Evolutionary conservation across 495 filamentous ascomycete genomes (phyloP), one percentile per base, ranked within the genome.

Genomic region (Astrothelium subdiscretum): DNA sequence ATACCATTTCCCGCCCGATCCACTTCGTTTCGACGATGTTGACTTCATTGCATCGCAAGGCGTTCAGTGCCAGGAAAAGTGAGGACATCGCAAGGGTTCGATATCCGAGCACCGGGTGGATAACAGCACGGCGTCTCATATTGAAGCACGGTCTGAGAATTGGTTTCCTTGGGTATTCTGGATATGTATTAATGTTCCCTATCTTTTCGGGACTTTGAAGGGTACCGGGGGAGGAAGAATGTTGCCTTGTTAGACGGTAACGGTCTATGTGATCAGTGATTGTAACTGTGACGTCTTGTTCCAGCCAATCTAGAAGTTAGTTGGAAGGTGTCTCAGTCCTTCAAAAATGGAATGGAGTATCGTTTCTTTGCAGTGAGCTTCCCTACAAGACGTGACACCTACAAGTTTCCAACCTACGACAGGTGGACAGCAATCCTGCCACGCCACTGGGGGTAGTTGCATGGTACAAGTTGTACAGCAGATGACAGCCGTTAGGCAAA

Each of bases 1-100:
- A 54, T 54, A 54, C 48, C 48, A 54, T 24, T 54, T 54, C 48
- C 48, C 48, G 48, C 29, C 48, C 48, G 48, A 54, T 54, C 24
- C 24, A 24, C 48, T 54, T 54, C 48, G 43, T 54, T 26, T 54
- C 20, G 24, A 54, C 48, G 48, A 20, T 27, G 24, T 29, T 54
- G 48, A 29, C 48, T 54, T 54, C 48, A 54, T 54, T 54, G 48
- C 48, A 54, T 54, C 48, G 48, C 48, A 54, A 26, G 48, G 48
- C 48, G 48, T 54, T 54, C 48, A 54, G 48, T 54, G 48, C 48
- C 26, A 54, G 48, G 48, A 54, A 54, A 54, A 54, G 48, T 54
- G 48, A 54, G 48, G 48, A 54, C 22, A 54, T 54, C 22, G 48
- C 48, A 5, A 26, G 48, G 48, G 29, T 54, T 54, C 29, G 48